Evolutionary conservation across 2,329 filamentous ascomycete genomes (phyloP).

Genomic region (Fusarium cyanostomum): DNA sequence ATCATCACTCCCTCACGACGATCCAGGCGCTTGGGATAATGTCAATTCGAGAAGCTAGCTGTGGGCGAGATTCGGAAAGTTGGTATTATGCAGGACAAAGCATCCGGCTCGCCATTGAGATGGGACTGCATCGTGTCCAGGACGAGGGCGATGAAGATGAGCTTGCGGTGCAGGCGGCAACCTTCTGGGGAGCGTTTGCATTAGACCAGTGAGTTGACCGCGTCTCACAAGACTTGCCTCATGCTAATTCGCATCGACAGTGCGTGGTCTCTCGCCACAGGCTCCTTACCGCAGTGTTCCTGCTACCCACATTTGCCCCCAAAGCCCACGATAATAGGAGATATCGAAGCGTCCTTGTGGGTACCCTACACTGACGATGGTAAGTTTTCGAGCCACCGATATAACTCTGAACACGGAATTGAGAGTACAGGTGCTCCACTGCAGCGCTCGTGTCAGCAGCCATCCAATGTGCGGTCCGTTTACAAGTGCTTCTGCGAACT

Average conservation of each 20-base stretch:
- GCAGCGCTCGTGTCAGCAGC: constrained; percentile 66
- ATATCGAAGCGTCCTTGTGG: constrained; percentile 68
- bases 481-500: constrained; percentile 76
- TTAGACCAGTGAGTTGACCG: constrained; percentile 67
- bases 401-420: neutral
- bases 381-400: constrained; percentile 46
- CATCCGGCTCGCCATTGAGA: constrained; percentile 75
- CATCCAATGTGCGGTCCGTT: constrained; percentile 73
- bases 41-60: constrained; percentile 78
- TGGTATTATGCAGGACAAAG: constrained; percentile 79
- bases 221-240: neutral
- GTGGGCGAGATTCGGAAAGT: constrained; percentile 75
- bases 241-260: constrained; percentile 50
- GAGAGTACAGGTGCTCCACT: constrained; percentile 58
- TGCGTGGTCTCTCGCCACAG: constrained; percentile 72
- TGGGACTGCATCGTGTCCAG: constrained; percentile 70
- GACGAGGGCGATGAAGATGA: constrained; percentile 63
- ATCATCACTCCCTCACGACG: constrained; percentile 73
- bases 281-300: constrained; percentile 68
- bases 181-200: constrained; percentile 70
- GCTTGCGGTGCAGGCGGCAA: constrained; percentile 66
- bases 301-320: constrained; percentile 64
- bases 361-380: constrained; percentile 68
- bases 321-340: constrained; percentile 68
- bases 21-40: constrained; percentile 81